A percentile compares a stretch with the other conserved stretches of the same genome.
phyloP scores from a whole-genome alignment of 148 eudicot species.

The Pouteria glomerata region DNA sequence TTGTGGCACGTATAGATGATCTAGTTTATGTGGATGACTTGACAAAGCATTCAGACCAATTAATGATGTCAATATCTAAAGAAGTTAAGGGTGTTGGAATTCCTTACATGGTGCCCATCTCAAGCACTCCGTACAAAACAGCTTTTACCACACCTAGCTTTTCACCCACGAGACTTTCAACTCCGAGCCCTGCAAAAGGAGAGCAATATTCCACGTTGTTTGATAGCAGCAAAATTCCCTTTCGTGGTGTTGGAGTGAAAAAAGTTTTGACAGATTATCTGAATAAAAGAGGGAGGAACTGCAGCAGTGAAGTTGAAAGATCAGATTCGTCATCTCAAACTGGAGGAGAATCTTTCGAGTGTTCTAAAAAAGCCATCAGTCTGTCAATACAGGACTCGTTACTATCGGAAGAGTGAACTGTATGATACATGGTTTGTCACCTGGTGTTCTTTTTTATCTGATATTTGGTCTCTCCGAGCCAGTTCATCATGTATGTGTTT shows the following conservation, averaged over 20 bases:
- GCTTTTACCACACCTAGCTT: constrained; percentile 41
- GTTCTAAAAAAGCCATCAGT: constrained; percentile 16
- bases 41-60: constrained; percentile 42
- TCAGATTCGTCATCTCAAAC: constrained; percentile 27
- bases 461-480: not conserved
- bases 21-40: constrained; percentile 50
- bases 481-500: not conserved
- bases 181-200: constrained; percentile 25
- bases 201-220: constrained; percentile 30
- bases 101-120: constrained; percentile 23
- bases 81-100: constrained; percentile 34
- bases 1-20: constrained; percentile 59
- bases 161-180: constrained; percentile 34
- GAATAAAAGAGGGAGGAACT: constrained; percentile 27
- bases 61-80: constrained; percentile 27
- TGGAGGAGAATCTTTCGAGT: constrained; percentile 11
- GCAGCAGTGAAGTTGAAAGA: constrained; percentile 13
- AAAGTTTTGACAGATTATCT: constrained; percentile 51
- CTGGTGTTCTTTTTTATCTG: not conserved
- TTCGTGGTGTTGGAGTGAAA: constrained; percentile 45
- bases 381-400: constrained; percentile 1
- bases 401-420: constrained; percentile 18
- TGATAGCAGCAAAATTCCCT: constrained; percentile 33
- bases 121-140: constrained; percentile 49
- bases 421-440: not conserved